A percentile compares a stretch with the other conserved stretches of the same genome.
Evolutionary conservation across 2,329 filamentous ascomycete species (phyloP).

Genomic region (Diaporthe sp.): DNA sequence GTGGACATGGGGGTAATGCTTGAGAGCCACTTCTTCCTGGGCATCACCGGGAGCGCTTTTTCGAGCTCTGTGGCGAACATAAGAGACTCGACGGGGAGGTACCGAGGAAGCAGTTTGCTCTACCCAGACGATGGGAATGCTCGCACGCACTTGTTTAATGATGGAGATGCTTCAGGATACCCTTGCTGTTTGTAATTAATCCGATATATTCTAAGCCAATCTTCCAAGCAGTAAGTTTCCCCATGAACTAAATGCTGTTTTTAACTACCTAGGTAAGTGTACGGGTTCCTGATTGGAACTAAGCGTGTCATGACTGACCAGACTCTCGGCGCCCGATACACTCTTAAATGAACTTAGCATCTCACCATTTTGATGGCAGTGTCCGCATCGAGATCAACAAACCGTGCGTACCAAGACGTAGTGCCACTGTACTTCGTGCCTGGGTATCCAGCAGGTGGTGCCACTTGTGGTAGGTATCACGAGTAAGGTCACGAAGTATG

Average conservation of each 20-base stretch:
- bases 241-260: background rate
- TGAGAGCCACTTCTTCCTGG: conserved; percentile 48
- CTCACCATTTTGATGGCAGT: no score
- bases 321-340: no score
- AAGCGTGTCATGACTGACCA: rapidly evolving
- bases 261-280: no score
- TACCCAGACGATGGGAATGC: conserved; percentile 47
- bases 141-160: conserved; percentile 49
- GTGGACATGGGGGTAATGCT: conserved; percentile 51
- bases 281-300: background rate
- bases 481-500: background rate
- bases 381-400: background rate
- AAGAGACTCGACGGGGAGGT: conserved; percentile 48
- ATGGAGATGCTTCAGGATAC: conserved; percentile 47
- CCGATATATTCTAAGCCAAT: background rate
- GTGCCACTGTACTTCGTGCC: background rate
- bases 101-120: conserved; percentile 47
- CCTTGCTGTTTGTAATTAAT: conserved; percentile 48
- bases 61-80: conserved; percentile 47
- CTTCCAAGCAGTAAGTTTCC: background rate
- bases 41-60: conserved; percentile 50
- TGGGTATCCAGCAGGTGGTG: background rate
- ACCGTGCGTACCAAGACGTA: conserved; percentile 12
- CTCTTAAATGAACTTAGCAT: background rate
- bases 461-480: background rate